Conservation (phyloP, 2,329 filamentous ascomycete genomes). For the Rhinocladiella similis region DNA sequence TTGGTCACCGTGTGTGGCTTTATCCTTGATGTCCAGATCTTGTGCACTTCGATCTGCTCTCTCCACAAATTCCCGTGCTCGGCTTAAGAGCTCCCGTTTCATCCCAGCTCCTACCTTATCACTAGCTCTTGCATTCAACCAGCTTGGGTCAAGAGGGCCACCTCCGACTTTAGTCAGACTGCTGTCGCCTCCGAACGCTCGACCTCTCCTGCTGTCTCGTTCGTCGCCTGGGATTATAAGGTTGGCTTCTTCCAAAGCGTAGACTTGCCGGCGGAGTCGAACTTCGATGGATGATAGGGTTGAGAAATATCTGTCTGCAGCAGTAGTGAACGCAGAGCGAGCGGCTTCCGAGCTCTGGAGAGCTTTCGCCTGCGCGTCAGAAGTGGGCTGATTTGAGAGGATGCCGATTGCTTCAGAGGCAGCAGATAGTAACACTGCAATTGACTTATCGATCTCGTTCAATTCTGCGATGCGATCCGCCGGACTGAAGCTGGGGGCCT, state of each 20-base stretch:
- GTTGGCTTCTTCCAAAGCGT: constrained; percentile 77
- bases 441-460: constrained; percentile 65
- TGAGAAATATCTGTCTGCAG: constrained; percentile 63
- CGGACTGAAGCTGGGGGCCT: constrained; percentile 37
- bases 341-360: constrained; percentile 12
- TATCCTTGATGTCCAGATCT: neutral
- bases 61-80: constrained; percentile 58
- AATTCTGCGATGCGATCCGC: constrained; percentile 80
- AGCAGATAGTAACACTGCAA: constrained; percentile 54
- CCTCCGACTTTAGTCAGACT: constrained; percentile 45
- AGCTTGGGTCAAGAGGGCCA: constrained; percentile 73
- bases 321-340: constrained; percentile 49
- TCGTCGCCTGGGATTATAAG: constrained; percentile 57
- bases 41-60: constrained; percentile 2
- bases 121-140: constrained; percentile 77
- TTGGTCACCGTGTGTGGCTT: neutral
- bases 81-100: constrained; percentile 76
- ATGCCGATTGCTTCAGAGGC: constrained; percentile 65
- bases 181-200: constrained; percentile 27
- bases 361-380: constrained; percentile 8
- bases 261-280: constrained; percentile 71
- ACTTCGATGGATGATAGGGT: constrained; percentile 75
- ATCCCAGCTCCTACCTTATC: constrained; percentile 80
- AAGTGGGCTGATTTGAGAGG: constrained; percentile 51
- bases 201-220: constrained; percentile 24